These are phyloP conservation scores for Violaceomyces palustris DNA, from an alignment of 1,284 basidiomycete genomes.

Conservation along the genomic window DNA sequence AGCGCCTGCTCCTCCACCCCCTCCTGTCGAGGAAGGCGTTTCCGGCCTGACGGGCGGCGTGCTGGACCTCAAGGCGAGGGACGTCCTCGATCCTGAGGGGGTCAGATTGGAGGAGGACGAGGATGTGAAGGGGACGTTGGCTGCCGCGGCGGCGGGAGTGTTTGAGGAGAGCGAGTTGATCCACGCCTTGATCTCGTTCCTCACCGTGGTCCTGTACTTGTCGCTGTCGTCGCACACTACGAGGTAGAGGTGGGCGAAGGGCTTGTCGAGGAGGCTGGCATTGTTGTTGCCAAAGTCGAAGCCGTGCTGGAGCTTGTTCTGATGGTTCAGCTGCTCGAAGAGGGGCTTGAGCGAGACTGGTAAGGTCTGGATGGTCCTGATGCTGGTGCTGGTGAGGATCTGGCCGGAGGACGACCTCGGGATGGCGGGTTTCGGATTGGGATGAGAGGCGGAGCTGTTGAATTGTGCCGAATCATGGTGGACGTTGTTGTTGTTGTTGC, in stretches of 20 bases:
- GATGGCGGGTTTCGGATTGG: too few relatives aligned
- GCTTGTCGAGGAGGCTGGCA: constrained; percentile 30
- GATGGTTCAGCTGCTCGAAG: constrained; percentile 21
- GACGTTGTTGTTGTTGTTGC: constrained; percentile 35
- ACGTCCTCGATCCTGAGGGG: too few relatives aligned
- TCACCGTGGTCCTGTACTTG: constrained; percentile 44
- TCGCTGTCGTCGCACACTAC: constrained; percentile 50
- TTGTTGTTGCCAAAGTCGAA: too few relatives aligned
- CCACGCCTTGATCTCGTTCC: constrained; percentile 49
- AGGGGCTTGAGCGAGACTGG: constrained; percentile 31
- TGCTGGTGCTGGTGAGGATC: constrained; percentile 7
- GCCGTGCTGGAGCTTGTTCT: constrained; percentile 15
- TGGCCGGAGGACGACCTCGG: neutral
- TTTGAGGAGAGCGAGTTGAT: constrained; percentile 37
- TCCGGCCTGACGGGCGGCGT: constrained; percentile 17
- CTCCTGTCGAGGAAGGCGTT: constrained; percentile 5
- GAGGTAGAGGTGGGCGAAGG: constrained; percentile 47
- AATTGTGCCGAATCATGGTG: too few relatives aligned
- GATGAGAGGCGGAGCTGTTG: neutral
- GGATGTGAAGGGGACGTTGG: neutral
- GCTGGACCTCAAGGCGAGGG: constrained; percentile 12
- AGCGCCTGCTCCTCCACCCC: too few relatives aligned
- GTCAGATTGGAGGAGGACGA: too few relatives aligned
- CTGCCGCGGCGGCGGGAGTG: constrained; percentile 1
- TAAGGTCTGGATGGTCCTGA: constrained; percentile 40